Percentiles rank a stretch among this genome's conserved stretches.
Evolutionary conservation across 169 alveolate genomes (phyloP).

Genomic region (Plasmodium gonderi): DNA sequence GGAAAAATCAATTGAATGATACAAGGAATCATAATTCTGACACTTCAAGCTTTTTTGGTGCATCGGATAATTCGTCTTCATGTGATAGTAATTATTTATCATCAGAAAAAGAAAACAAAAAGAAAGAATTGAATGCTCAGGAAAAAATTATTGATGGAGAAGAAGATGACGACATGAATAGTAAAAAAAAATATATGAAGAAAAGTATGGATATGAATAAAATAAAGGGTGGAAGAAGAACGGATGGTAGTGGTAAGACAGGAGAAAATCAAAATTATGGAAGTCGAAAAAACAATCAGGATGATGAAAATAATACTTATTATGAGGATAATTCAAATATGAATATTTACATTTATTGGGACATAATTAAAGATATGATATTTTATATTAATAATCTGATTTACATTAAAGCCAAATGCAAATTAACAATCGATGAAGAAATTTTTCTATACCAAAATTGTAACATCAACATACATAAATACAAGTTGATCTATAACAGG

Average conservation of each 20-base stretch:
- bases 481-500: conserved; percentile 61
- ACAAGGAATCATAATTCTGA: background rate
- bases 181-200: background rate
- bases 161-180: conserved; percentile 6
- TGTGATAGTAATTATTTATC: conserved; percentile 56
- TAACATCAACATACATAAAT: conserved; percentile 64
- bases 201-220: background rate
- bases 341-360: conserved; percentile 54
- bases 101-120: conserved; percentile 62
- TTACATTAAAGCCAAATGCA: conserved; percentile 67
- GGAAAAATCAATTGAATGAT: conserved; percentile 8
- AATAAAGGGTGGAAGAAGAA: background rate
- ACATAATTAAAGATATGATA: conserved; percentile 48
- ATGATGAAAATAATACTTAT: background rate
- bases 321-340: background rate
- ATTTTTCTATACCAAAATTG: conserved; percentile 70
- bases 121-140: conserved; percentile 59
- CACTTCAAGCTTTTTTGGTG: background rate
- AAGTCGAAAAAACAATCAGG: background rate
- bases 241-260: background rate
- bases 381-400: conserved; percentile 70
- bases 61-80: conserved; percentile 14
- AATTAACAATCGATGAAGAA: conserved; percentile 72
- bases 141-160: conserved; percentile 55
- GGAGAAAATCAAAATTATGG: background rate